A percentile compares a stretch with the other conserved stretches of the same genome.
Conservation (phyloP, 176 grass and related monocot species). For the Canna indica region DNA sequence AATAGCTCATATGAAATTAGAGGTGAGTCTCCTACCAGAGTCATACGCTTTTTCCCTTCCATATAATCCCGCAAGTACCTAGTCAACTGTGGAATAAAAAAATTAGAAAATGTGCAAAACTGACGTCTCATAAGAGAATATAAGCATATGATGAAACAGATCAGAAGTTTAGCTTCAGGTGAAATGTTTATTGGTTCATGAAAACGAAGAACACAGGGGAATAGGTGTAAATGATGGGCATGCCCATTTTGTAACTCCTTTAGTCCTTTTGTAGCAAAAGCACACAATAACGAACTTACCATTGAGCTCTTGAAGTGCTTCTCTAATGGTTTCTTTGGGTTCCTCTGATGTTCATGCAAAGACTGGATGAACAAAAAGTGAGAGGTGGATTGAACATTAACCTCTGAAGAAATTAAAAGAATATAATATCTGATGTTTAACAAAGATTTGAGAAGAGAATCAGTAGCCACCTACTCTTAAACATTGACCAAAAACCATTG, state of each 20-base stretch:
- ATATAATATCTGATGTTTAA: neutral
- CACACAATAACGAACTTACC: conserved; percentile 37
- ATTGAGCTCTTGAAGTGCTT: conserved; percentile 89
- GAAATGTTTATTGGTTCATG: neutral
- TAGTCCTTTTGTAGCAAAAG: neutral
- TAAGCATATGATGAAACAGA: neutral
- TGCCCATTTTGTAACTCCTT: neutral
- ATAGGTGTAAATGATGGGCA: neutral
- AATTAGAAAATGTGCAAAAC: neutral
- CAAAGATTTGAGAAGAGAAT: neutral
- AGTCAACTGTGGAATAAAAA: conserved; percentile 52
- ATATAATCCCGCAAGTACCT: conserved; percentile 87
- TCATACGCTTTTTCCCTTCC: conserved; percentile 86
- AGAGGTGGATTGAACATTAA: conserved; percentile 15
- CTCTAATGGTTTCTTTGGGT: conserved; percentile 67
- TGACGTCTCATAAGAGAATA: conserved; percentile 1
- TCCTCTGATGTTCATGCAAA: conserved; percentile 82
- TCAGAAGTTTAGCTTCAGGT: neutral
- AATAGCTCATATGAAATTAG: conserved; percentile 14
- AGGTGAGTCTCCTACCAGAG: conserved; percentile 44
- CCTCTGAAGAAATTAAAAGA: neutral
- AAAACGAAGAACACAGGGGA: neutral
- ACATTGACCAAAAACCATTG: conserved; percentile 82
- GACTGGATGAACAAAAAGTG: conserved; percentile 42
- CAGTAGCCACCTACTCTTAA: conserved; percentile 45